Percentiles rank a stretch among this genome's conserved stretches.
Evolutionary conservation across 495 filamentous ascomycete genomes (phyloP).

Genomic region (Thermochaetoides thermophila): DNA sequence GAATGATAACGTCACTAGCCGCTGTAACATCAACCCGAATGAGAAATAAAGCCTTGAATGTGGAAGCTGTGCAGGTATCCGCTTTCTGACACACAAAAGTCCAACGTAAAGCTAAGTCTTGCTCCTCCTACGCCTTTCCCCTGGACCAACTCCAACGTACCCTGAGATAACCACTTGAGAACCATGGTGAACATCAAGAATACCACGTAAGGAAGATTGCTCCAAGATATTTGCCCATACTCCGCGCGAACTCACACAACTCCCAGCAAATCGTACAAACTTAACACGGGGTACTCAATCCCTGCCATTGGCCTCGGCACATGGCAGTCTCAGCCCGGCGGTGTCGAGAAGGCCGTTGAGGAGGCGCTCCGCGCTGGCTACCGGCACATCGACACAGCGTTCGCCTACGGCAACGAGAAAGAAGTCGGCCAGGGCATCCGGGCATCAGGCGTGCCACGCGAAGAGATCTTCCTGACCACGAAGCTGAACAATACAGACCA

Average conservation of each 20-base stretch:
- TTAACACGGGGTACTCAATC: conserved; percentile 68
- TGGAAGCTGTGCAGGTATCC: no score
- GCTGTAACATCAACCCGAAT: no score
- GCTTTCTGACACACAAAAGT: no score
- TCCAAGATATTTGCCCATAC: not conserved
- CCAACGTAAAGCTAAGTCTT: no score
- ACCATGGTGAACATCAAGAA: conserved; percentile 24
- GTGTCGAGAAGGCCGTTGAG: conserved; percentile 45
- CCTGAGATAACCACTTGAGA: not conserved
- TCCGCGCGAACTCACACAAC: not conserved
- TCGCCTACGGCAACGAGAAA: conserved; percentile 71
- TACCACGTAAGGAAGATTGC: conserved; percentile 17
- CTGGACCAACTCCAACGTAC: not conserved
- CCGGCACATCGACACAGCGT: conserved; percentile 47
- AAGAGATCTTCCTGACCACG: conserved; percentile 75
- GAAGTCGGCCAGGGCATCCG: conserved; percentile 69
- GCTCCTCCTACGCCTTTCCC: not conserved
- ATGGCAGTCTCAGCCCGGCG: conserved; percentile 50
- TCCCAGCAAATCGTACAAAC: conserved; percentile 46
- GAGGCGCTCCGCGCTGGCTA: conserved; percentile 59
- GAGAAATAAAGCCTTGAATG: no score
- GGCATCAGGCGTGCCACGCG: conserved; percentile 64
- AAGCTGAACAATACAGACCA: conserved; percentile 81
- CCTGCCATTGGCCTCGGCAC: conserved; percentile 73
- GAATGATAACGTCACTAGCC: no score